Evolutionary conservation across 2,329 filamentous ascomycete genomes (phyloP).

Genomic region (Aureobasidium musti): DNA sequence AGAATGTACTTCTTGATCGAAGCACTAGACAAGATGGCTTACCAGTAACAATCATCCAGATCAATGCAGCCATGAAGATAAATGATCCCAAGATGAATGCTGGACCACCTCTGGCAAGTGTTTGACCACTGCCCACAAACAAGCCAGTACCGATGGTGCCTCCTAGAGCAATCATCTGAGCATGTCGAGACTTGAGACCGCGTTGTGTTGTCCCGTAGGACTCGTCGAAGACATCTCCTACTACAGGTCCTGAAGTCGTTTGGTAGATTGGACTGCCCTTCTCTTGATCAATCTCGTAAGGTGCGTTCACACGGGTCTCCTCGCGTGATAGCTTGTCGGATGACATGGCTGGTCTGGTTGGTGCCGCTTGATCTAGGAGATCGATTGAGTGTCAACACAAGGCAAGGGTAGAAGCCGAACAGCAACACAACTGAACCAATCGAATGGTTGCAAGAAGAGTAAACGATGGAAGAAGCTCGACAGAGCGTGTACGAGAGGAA

Average conservation of each 20-base stretch:
- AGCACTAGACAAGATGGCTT: slow-evolving; percentile 39
- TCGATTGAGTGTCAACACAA: not conserved
- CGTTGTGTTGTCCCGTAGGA: slow-evolving; percentile 44
- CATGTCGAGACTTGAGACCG: slow-evolving; percentile 45
- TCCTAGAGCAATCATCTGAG: slow-evolving; percentile 42
- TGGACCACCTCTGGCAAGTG: slow-evolving; percentile 44
- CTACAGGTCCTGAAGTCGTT: slow-evolving; percentile 28
- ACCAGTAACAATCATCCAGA: slow-evolving; percentile 49
- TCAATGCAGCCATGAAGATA: slow-evolving; percentile 46
- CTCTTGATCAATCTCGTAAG: slow-evolving; percentile 3
- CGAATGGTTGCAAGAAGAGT: not conserved
- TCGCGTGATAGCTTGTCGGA: slow-evolving; percentile 14
- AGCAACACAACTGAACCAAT: not conserved
- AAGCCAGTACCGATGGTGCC: slow-evolving; percentile 37
- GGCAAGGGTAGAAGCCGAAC: not conserved
- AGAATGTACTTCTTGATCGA: not conserved
- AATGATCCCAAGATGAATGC: slow-evolving; percentile 48
- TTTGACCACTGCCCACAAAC: slow-evolving; percentile 45
- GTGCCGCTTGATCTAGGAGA: not conserved
- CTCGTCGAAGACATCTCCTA: slow-evolving; percentile 34
- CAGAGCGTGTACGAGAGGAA: not conserved
- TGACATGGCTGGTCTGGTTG: not conserved
- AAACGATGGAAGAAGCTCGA: not conserved
- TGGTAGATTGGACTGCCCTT: slow-evolving; percentile 19
- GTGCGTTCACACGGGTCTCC: not conserved